Conservation (phyloP, 805 yeast species). For the Brettanomyces anomalus region DNA sequence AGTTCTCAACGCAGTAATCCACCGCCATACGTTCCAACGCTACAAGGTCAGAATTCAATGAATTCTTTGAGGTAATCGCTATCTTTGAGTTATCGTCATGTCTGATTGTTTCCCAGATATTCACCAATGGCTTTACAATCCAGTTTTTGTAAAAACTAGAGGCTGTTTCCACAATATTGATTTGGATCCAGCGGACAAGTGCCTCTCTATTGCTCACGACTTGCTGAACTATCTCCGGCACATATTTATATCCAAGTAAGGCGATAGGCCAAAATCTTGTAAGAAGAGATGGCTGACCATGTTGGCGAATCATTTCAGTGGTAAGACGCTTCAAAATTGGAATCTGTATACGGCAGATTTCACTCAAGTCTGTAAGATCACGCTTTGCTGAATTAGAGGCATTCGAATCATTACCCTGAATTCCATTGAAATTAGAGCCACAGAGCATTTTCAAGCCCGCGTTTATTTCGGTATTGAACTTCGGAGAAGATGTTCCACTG, state of each 20-base stretch:
- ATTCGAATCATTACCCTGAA: too few relatives aligned
- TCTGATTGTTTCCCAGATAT: slow-evolving; percentile 70
- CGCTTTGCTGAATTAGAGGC: too few relatives aligned
- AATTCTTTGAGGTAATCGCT: slow-evolving; percentile 71
- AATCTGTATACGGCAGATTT: too few relatives aligned
- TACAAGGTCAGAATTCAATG: slow-evolving; percentile 67
- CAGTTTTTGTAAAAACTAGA: slow-evolving; percentile 70
- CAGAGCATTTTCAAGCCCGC: too few relatives aligned
- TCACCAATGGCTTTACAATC: slow-evolving; percentile 67
- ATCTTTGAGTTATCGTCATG: slow-evolving; percentile 70
- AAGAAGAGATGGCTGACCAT: slow-evolving; percentile 30
- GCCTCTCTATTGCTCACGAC: slow-evolving; percentile 43
- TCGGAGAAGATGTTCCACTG: not conserved
- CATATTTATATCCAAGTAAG: slow-evolving; percentile 33
- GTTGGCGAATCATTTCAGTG: not conserved
- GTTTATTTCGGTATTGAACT: too few relatives aligned
- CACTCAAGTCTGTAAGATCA: too few relatives aligned
- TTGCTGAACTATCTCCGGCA: slow-evolving; percentile 39
- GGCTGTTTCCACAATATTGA: slow-evolving; percentile 54
- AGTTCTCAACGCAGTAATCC: slow-evolving; percentile 46
- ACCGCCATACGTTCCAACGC: slow-evolving; percentile 84
- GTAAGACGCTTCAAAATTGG: too few relatives aligned
- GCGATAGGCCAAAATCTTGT: slow-evolving; percentile 54
- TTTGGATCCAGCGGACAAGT: slow-evolving; percentile 46
- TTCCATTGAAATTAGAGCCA: too few relatives aligned